Conservation (phyloP, 768 basidiomycete species). For the Mycena haematopus region DNA sequence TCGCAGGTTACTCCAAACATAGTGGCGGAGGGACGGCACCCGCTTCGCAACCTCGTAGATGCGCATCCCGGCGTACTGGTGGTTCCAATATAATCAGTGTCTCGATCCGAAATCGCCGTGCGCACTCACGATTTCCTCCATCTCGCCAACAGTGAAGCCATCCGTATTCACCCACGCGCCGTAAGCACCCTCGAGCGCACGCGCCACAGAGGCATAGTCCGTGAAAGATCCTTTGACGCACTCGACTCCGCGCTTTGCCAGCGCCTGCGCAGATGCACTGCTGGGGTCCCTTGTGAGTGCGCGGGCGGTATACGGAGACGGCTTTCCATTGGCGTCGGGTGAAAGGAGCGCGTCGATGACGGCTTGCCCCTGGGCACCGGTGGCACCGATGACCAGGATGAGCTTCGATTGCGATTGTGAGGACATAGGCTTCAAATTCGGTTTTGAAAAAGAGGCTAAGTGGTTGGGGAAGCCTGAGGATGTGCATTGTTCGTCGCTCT, state of each 20-base stretch:
- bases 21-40: constrained; percentile 41
- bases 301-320: constrained; percentile 49
- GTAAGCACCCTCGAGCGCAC: constrained; percentile 43
- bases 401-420: constrained; percentile 34
- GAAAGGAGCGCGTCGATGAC: constrained; percentile 46
- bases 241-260: constrained; percentile 45
- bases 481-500: not conserved
- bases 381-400: constrained; percentile 53
- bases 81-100: not conserved
- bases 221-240: constrained; percentile 46
- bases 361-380: constrained; percentile 51
- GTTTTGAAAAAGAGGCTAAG: not conserved
- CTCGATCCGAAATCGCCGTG: not conserved
- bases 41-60: constrained; percentile 49
- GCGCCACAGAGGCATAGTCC: constrained; percentile 37
- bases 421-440: not conserved
- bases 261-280: constrained; percentile 40
- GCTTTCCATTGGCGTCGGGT: constrained; percentile 28
- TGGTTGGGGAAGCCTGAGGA: too few species aligned
- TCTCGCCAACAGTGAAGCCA: constrained; percentile 49
- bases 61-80: constrained; percentile 42
- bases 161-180: constrained; percentile 51
- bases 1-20: constrained; percentile 42
- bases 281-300: constrained; percentile 47
- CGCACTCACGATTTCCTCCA: constrained; percentile 39